These are phyloP conservation scores for Exophiala aquamarina DNA, from an alignment of 2,329 filamentous ascomycete genomes.

Conservation along the genomic window DNA sequence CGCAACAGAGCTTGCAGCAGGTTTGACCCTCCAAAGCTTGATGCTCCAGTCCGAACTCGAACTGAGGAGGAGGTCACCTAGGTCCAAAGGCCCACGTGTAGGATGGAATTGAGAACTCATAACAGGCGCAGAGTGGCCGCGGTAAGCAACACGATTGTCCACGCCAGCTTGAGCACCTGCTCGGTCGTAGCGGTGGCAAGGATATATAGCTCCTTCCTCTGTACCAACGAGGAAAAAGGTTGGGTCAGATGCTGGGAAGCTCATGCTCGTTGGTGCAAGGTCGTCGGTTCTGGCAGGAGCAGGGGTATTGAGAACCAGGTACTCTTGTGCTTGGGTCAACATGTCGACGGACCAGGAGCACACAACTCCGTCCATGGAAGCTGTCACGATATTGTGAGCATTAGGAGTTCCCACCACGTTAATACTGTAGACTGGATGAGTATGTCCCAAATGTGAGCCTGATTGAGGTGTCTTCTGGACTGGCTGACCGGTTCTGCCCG, in stretches of 20 bases:
- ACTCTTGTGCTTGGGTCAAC: constrained; percentile 93
- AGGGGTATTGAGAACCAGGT: constrained; percentile 82
- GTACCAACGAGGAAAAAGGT: constrained; percentile 97
- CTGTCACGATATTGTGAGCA: constrained; percentile 96
- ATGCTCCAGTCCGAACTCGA: constrained; percentile 95
- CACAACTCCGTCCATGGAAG: constrained; percentile 92
- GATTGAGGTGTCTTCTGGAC: constrained; percentile 96
- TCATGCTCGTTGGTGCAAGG: constrained; percentile 88
- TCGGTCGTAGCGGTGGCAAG: constrained; percentile 94
- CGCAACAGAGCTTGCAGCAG: constrained; percentile 45
- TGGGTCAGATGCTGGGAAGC: constrained; percentile 90
- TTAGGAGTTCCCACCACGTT: constrained; percentile 98
- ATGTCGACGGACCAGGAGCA: constrained; percentile 98
- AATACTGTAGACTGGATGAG: constrained; percentile 92
- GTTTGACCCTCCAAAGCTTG: constrained; percentile 90
- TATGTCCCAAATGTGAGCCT: constrained; percentile 75
- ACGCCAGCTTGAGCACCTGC: constrained; percentile 96
- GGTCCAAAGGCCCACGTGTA: constrained; percentile 84
- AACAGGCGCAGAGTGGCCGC: constrained; percentile 87
- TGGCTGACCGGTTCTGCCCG: constrained; percentile 64
- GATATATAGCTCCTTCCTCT: constrained; percentile 94
- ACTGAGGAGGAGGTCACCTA: constrained; percentile 90
- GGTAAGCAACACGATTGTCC: constrained; percentile 83
- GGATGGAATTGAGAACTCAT: constrained; percentile 97
- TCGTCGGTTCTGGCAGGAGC: constrained; percentile 89